A percentile compares a stretch with the other conserved stretches of the same genome.
Evolutionary conservation across 768 basidiomycete genomes (phyloP).

Genomic region (Kwoniella pini): DNA sequence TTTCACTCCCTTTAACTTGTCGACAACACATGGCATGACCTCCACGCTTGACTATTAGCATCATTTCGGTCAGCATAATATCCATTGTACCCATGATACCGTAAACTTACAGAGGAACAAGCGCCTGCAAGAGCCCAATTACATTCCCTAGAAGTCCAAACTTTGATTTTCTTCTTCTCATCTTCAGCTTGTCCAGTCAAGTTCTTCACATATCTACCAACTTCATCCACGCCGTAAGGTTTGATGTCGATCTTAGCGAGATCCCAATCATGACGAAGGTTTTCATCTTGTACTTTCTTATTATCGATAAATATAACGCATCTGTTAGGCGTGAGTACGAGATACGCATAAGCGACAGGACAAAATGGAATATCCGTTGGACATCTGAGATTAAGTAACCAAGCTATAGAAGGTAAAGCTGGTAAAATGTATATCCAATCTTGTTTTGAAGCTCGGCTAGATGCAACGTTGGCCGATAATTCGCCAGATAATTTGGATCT

Average conservation of each 20-base stretch:
- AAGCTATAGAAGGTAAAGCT: conserved; percentile 65
- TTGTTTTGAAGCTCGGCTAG: not conserved
- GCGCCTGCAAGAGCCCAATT: conserved; percentile 47
- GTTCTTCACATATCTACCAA: conserved; percentile 47
- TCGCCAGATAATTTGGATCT: conserved; percentile 52
- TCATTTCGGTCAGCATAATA: too few relatives aligned
- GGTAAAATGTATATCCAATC: conserved; percentile 66
- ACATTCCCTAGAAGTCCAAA: conserved; percentile 34
- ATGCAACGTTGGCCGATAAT: not conserved
- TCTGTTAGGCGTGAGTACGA: conserved; percentile 68
- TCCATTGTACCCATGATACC: too few relatives aligned
- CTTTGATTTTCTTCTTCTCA: conserved; percentile 38
- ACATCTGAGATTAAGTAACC: conserved; percentile 83
- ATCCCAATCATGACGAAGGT: conserved; percentile 19
- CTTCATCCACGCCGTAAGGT: conserved; percentile 64
- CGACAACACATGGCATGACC: conserved; percentile 68
- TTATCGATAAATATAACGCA: conserved; percentile 72
- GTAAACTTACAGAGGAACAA: conserved; percentile 43
- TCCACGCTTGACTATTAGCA: conserved; percentile 27
- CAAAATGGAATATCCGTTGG: conserved; percentile 80
- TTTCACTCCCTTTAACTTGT: conserved; percentile 82
- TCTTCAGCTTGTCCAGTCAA: conserved; percentile 58
- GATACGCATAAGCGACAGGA: conserved; percentile 85
- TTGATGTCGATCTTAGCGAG: conserved; percentile 30
- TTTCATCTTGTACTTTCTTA: conserved; percentile 29